Evolutionary conservation across 768 basidiomycete genomes (phyloP).

Genomic region (Cystobasidium tubakii): DNA sequence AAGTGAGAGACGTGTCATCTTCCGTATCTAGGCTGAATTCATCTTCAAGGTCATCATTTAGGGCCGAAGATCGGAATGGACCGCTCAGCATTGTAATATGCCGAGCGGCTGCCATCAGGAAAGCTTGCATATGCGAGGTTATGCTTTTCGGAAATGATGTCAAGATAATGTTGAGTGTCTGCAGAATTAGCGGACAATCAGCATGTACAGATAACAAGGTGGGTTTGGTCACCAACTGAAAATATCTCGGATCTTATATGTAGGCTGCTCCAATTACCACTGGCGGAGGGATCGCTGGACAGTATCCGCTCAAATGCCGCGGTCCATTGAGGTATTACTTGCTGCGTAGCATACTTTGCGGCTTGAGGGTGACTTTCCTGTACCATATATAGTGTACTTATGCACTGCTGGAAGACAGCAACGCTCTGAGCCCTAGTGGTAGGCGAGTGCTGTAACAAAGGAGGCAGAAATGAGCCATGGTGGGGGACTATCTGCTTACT

Average conservation of each 20-base stretch:
- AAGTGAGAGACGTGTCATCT: constrained; percentile 58
- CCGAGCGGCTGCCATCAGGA: constrained; percentile 46
- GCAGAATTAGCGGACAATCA: not conserved
- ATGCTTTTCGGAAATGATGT: constrained; percentile 74
- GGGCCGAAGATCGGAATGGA: constrained; percentile 49
- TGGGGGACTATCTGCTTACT: constrained; percentile 53
- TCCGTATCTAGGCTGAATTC: constrained; percentile 64
- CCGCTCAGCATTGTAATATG: constrained; percentile 61
- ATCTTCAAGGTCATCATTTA: constrained; percentile 50
- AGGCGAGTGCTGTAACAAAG: constrained; percentile 51
- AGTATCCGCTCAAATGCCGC: constrained; percentile 77
- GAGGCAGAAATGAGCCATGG: no score
- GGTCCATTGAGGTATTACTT: constrained; percentile 84
- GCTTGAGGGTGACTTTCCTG: constrained; percentile 84
- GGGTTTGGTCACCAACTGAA: constrained; percentile 56
- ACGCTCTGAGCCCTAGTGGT: constrained; percentile 78
- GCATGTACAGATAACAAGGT: not conserved
- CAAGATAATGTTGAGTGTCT: constrained; percentile 75
- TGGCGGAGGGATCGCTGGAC: constrained; percentile 56
- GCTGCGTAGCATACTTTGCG: constrained; percentile 71
- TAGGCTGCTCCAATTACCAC: constrained; percentile 70
- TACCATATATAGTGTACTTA: constrained; percentile 85
- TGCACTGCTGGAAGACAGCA: constrained; percentile 81
- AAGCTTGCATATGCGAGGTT: constrained; percentile 51
- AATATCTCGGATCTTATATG: constrained; percentile 75